These are phyloP conservation scores for Rutstroemia sp. DNA, from an alignment of 2,329 filamentous ascomycete genomes.

Conservation along the genomic window DNA sequence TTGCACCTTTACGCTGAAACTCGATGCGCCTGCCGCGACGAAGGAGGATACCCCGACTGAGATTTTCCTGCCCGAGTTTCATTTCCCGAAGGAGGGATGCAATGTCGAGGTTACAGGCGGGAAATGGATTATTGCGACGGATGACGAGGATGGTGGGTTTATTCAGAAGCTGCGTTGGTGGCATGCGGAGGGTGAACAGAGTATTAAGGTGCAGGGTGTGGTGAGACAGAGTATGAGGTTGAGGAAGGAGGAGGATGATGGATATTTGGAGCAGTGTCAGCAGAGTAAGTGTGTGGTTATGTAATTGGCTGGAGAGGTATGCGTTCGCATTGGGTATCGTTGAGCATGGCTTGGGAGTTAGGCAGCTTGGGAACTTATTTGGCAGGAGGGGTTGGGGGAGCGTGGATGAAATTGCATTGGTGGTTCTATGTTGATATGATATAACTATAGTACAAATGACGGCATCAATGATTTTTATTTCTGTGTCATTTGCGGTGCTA, in stretches of 20 bases:
- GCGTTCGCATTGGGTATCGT: neutral
- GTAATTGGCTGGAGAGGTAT: neutral
- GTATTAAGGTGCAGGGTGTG: slow-evolving; percentile 66
- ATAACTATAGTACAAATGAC: too few relatives aligned
- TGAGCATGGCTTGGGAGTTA: too few relatives aligned
- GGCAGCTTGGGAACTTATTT: too few relatives aligned
- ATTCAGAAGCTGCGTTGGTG: slow-evolving; percentile 84
- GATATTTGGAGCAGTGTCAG: slow-evolving; percentile 67
- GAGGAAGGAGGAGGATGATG: slow-evolving; percentile 55
- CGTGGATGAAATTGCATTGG: too few relatives aligned
- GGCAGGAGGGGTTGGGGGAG: too few relatives aligned
- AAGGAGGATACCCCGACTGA: slow-evolving; percentile 64
- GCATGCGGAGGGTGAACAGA: slow-evolving; percentile 82
- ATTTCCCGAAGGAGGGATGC: slow-evolving; percentile 72
- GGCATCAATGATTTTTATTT: too few relatives aligned
- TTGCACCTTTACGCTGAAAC: slow-evolving; percentile 66
- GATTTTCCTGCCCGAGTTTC: slow-evolving; percentile 82
- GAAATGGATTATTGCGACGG: slow-evolving; percentile 77
- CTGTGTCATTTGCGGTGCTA: too few relatives aligned
- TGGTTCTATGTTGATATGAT: too few relatives aligned
- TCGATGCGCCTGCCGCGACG: slow-evolving; percentile 55
- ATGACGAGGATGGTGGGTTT: slow-evolving; percentile 60
- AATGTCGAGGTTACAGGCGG: slow-evolving; percentile 73
- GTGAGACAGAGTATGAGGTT: slow-evolving; percentile 50
- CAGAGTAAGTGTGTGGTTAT: slow-evolving; percentile 28